A percentile compares a stretch with the other conserved stretches of the same genome.
phyloP scores from a whole-genome alignment of 1,284 basidiomycete species.

The Agroathelia rolfsii region DNA sequence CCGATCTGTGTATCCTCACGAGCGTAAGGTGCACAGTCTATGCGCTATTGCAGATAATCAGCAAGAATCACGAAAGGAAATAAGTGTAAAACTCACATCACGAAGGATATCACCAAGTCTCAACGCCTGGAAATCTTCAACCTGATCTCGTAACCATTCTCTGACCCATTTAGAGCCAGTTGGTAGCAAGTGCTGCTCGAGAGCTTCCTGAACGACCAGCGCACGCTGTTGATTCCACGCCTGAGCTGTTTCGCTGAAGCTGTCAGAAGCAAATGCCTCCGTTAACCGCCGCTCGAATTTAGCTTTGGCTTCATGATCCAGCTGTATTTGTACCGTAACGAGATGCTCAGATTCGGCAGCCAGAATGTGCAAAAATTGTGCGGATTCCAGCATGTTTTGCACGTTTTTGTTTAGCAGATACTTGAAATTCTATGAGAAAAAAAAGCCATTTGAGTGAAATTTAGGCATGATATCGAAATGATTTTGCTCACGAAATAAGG shows the following conservation, averaged over 20 bases:
- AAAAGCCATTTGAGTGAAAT: slow-evolving; percentile 1
- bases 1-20: slow-evolving; percentile 55
- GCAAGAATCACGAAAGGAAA: slow-evolving; percentile 8
- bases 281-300: slow-evolving; percentile 68
- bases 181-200: slow-evolving; percentile 77
- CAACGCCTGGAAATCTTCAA: slow-evolving; percentile 74
- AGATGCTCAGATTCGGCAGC: slow-evolving; percentile 85
- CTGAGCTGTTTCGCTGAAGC: slow-evolving; percentile 75
- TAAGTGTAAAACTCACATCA: slow-evolving; percentile 38
- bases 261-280: slow-evolving; percentile 79
- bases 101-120: slow-evolving; percentile 62
- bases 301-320: slow-evolving; percentile 55
- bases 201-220: slow-evolving; percentile 68
- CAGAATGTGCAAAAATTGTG: slow-evolving; percentile 89
- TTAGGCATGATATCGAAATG: slow-evolving; percentile 13
- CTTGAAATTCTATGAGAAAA: slow-evolving; percentile 75
- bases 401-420: slow-evolving; percentile 83
- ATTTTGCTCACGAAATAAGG: slow-evolving; percentile 84
- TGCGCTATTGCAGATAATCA: slow-evolving; percentile 35
- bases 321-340: slow-evolving; percentile 66
- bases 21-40: slow-evolving; percentile 68
- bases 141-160: slow-evolving; percentile 85
- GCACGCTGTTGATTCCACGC: slow-evolving; percentile 91
- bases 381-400: slow-evolving; percentile 55
- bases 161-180: slow-evolving; percentile 79